Evolutionary conservation across 2,329 filamentous ascomycete species (phyloP).

Genomic region (Aureobasidium sp.): DNA sequence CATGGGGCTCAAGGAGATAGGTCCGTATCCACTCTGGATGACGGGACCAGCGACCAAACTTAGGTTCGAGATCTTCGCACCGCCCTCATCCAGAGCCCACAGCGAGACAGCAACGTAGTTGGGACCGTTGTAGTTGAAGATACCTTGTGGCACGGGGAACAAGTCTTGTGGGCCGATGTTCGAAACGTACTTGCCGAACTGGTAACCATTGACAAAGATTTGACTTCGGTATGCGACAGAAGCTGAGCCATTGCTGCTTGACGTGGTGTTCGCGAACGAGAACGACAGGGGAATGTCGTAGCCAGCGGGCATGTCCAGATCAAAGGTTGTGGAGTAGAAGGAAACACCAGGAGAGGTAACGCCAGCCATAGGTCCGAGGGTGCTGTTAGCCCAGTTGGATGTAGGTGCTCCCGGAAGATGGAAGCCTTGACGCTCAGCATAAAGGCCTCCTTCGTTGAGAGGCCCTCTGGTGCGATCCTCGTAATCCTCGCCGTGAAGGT

Average conservation of each 20-base stretch:
- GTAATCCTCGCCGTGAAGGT: slow-evolving; percentile 56
- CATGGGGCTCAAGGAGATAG: slow-evolving; percentile 22
- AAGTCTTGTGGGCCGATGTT: slow-evolving; percentile 66
- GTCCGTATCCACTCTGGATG: slow-evolving; percentile 27
- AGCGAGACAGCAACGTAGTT: slow-evolving; percentile 63
- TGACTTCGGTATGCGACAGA: slow-evolving; percentile 45
- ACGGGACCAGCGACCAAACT: slow-evolving; percentile 22
- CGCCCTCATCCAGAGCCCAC: slow-evolving; percentile 54
- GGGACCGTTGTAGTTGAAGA: slow-evolving; percentile 60
- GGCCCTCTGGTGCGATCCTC: slow-evolving; percentile 50
- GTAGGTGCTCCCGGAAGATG: slow-evolving; percentile 46
- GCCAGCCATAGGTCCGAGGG: slow-evolving; percentile 32
- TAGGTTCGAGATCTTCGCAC: slow-evolving; percentile 45
- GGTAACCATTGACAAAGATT: slow-evolving; percentile 65
- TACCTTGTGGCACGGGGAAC: slow-evolving; percentile 66
- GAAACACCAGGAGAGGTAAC: slow-evolving; percentile 42
- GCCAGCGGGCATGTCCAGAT: slow-evolving; percentile 42
- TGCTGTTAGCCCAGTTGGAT: slow-evolving; percentile 31
- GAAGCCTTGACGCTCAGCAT: slow-evolving; percentile 51
- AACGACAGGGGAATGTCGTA: slow-evolving; percentile 55
- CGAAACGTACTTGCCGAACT: slow-evolving; percentile 60
- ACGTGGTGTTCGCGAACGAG: slow-evolving; percentile 34
- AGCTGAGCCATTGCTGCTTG: slow-evolving; percentile 30
- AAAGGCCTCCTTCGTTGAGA: slow-evolving; percentile 56
- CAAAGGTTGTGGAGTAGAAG: slow-evolving; percentile 49